Evolutionary conservation across 768 basidiomycete species (phyloP).

Genomic region (Boletus eberwhitei): DNA sequence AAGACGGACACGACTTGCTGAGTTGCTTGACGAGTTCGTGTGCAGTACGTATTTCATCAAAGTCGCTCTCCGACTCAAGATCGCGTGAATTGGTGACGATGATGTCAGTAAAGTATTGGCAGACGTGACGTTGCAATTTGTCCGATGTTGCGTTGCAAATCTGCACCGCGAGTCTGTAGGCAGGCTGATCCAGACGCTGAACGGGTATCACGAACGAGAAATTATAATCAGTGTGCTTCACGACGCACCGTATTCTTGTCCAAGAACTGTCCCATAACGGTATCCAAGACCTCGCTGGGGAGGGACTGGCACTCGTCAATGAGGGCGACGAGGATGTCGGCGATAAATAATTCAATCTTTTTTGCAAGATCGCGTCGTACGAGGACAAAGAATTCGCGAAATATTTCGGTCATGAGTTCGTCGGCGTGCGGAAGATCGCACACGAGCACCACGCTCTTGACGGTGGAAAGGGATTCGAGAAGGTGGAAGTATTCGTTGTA

Average conservation of each 20-base stretch:
- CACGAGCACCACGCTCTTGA: constrained; percentile 92
- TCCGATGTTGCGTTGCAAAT: constrained; percentile 83
- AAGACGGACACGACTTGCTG: constrained; percentile 71
- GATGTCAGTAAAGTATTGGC: constrained; percentile 90
- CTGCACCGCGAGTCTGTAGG: constrained; percentile 78
- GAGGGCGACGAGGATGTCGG: constrained; percentile 86
- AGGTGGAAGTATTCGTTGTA: constrained; percentile 93
- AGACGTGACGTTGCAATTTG: constrained; percentile 84
- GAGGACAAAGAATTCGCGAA: constrained; percentile 78
- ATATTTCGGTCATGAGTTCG: constrained; percentile 78
- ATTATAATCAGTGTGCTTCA: not conserved
- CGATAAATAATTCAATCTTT: constrained; percentile 81
- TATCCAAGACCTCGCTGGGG: constrained; percentile 77
- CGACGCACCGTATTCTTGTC: constrained; percentile 69
- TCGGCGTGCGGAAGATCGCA: constrained; percentile 89
- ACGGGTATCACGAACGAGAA: constrained; percentile 2
- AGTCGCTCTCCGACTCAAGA: constrained; percentile 56
- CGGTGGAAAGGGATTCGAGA: constrained; percentile 89
- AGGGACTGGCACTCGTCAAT: constrained; percentile 82
- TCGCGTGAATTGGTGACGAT: constrained; percentile 57
- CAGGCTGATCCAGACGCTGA: constrained; percentile 68
- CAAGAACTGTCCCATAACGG: constrained; percentile 81
- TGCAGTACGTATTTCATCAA: constrained; percentile 65
- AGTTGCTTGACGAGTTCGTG: constrained; percentile 86
- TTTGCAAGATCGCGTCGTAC: constrained; percentile 71